Conservation (phyloP, 306 rosid species). For the Malus asiatica region DNA sequence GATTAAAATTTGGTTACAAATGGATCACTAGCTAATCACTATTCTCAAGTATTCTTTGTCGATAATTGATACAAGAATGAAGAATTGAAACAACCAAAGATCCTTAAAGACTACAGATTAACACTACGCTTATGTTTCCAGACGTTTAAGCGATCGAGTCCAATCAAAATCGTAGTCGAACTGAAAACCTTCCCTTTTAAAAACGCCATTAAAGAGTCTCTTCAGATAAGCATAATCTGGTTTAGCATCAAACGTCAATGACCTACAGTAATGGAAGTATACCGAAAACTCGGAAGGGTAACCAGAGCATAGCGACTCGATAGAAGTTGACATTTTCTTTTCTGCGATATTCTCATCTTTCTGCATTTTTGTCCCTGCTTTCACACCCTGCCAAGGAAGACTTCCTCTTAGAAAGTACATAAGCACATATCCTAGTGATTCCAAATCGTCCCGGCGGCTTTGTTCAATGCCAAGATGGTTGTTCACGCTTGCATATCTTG, state of each 20-base stretch:
- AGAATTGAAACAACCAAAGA: neutral
- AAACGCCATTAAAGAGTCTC: neutral
- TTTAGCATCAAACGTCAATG: neutral
- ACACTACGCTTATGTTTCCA: neutral
- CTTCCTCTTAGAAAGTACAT: neutral
- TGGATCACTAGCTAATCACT: too few species aligned
- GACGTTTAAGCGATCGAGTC: neutral
- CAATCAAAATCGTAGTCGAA: neutral
- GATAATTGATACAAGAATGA: neutral
- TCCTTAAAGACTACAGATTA: neutral
- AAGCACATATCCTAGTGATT: neutral
- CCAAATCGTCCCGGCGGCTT: neutral
- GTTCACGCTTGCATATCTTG: neutral
- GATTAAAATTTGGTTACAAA: too few species aligned
- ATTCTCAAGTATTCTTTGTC: too few species aligned
- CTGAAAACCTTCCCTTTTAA: neutral
- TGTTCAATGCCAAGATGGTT: neutral
- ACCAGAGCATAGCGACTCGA: neutral
- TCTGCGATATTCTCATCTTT: neutral
- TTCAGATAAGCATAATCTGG: neutral
- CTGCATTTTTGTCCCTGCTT: neutral
- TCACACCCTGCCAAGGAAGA: neutral
- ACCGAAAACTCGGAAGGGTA: neutral
- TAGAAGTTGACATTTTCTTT: neutral
- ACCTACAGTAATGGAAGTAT: neutral